Percentiles rank a stretch among this genome's conserved stretches.
Evolutionary conservation across 164 flowering plant genomes (phyloP).

Genomic region (Aristolochia fimbriata): DNA sequence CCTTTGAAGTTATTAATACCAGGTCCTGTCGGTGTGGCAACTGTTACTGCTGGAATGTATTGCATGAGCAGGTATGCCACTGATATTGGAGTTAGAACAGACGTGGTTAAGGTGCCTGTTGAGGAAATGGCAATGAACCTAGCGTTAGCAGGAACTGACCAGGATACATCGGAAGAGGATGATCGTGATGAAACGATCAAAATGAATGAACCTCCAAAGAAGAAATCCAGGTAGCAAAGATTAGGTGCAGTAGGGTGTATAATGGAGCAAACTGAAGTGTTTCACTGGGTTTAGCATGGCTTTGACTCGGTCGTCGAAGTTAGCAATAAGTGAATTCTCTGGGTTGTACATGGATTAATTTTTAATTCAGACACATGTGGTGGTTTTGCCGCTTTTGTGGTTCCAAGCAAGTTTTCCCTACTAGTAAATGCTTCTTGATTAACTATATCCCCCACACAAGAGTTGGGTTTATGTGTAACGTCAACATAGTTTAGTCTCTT

Average conservation of each 20-base stretch:
- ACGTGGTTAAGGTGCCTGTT: slow-evolving; percentile 80
- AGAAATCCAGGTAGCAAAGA: not conserved
- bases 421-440: too few species aligned
- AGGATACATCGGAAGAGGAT: slow-evolving; percentile 8
- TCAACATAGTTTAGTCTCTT: too few species aligned
- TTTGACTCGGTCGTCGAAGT: too few species aligned
- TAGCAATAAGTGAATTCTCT: too few species aligned
- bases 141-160: slow-evolving; percentile 28
- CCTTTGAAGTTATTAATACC: slow-evolving; percentile 78
- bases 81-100: slow-evolving; percentile 85
- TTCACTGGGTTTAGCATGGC: too few species aligned
- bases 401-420: too few species aligned
- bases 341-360: slow-evolving; percentile 1
- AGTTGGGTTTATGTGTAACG: too few species aligned
- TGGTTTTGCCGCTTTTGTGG: not conserved
- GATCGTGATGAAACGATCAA: not conserved
- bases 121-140: slow-evolving; percentile 84
- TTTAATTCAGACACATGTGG: not conserved
- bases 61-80: slow-evolving; percentile 88
- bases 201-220: not conserved
- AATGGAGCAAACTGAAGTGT: too few species aligned
- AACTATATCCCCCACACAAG: too few species aligned
- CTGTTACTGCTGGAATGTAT: slow-evolving; percentile 87
- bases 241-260: not conserved
- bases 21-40: slow-evolving; percentile 72